Evolutionary conservation across 1,284 basidiomycete genomes (phyloP).

Genomic region (Serendipita sp.): DNA sequence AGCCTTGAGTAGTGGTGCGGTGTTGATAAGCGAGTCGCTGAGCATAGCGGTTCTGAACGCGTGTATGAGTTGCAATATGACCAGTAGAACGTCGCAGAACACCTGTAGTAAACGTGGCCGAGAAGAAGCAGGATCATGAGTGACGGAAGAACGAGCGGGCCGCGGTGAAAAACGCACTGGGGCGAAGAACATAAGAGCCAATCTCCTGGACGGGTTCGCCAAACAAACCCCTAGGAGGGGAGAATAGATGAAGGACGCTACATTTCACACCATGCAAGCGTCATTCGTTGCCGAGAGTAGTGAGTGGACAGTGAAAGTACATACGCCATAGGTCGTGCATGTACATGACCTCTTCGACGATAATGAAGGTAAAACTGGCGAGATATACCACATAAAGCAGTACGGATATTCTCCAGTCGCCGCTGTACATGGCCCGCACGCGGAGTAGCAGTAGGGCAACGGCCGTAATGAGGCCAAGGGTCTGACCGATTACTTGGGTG

Average conservation of each 20-base stretch:
- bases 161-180: not conserved
- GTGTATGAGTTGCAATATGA: not conserved
- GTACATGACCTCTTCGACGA: not conserved
- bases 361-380: not conserved
- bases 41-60: not conserved
- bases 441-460: not conserved
- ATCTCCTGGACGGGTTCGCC: not conserved
- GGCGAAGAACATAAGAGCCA: not conserved
- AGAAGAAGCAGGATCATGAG: not conserved
- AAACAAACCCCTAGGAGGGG: not conserved
- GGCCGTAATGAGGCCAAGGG: not conserved
- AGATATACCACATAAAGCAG: not conserved
- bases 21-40: too few species aligned
- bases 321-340: not conserved
- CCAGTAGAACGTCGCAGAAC: not conserved
- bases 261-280: not conserved
- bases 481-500: not conserved
- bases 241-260: not conserved
- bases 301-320: not conserved
- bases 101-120: not conserved
- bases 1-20: not conserved
- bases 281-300: not conserved
- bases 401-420: not conserved
- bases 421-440: not conserved
- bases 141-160: not conserved